These are phyloP conservation scores for Botrytis squamosa DNA, from an alignment of 2,329 filamentous ascomycete species.

Conservation along the genomic window DNA sequence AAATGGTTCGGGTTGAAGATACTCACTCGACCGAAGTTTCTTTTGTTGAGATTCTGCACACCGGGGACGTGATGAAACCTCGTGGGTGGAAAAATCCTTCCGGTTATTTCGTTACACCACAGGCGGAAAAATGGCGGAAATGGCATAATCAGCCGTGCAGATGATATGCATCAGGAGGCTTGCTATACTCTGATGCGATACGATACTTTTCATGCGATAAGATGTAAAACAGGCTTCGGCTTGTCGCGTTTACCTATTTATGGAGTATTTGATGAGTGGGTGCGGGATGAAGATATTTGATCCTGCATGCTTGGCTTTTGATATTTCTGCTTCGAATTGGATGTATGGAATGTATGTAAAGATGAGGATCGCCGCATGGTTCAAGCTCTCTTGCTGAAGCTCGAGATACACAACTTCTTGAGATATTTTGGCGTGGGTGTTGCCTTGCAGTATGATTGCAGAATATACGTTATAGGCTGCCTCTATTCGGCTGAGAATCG, in stretches of 20 bases:
- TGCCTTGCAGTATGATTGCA: background rate
- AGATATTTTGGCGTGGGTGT: background rate
- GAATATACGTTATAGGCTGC: background rate
- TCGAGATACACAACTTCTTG: background rate
- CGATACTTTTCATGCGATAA: conserved; percentile 8
- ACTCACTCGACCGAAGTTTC: background rate
- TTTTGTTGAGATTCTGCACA: background rate
- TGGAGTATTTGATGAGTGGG: background rate
- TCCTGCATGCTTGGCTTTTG: background rate
- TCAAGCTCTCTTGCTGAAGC: background rate
- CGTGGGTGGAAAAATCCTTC: background rate
- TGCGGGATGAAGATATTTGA: background rate
- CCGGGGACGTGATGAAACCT: background rate
- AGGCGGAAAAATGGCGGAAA: background rate
- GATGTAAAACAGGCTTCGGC: conserved; percentile 14
- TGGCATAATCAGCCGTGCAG: conserved; percentile 4
- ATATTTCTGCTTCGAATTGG: background rate
- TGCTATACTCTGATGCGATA: conserved; percentile 2
- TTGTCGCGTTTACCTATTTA: background rate
- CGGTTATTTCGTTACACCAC: background rate
- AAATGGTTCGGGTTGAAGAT: background rate
- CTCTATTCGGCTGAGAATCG: conserved; percentile 1
- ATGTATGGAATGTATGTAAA: conserved; percentile 11
- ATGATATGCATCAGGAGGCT: conserved; percentile 11
- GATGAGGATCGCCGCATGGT: conserved; percentile 17